These are phyloP conservation scores for Pseudogymnoascus sp. DNA, from an alignment of 2,329 filamentous ascomycete genomes.

Conservation along the genomic window DNA sequence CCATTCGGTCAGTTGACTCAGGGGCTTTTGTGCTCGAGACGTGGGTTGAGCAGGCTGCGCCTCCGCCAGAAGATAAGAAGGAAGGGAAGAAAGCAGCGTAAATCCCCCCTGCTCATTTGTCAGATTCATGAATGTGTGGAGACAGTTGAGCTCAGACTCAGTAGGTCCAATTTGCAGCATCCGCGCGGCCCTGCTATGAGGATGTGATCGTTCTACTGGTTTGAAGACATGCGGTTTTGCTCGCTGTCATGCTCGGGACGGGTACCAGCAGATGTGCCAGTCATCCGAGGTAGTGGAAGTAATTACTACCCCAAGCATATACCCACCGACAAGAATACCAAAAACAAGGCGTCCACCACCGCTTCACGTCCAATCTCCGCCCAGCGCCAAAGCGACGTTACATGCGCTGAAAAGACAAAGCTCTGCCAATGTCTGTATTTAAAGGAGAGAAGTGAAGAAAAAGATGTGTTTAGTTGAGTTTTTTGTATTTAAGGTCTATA, in stretches of 20 bases:
- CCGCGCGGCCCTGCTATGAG: background rate
- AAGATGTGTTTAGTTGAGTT: background rate
- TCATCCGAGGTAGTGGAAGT: too few relatives aligned
- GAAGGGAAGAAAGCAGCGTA: slow-evolving; percentile 1
- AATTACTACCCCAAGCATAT: too few relatives aligned
- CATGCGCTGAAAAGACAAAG: too few relatives aligned
- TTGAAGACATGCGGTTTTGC: background rate
- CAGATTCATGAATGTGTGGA: background rate
- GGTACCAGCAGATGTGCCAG: background rate
- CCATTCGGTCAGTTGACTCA: slow-evolving; percentile 53
- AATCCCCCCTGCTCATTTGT: background rate
- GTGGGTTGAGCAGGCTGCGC: slow-evolving; percentile 57
- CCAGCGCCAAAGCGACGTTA: background rate
- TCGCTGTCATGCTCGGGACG: background rate
- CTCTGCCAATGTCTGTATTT: background rate
- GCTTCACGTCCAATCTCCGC: background rate
- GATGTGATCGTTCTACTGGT: background rate
- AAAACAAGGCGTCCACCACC: background rate
- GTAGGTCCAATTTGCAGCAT: background rate
- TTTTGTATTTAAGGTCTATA: background rate
- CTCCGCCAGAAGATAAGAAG: background rate
- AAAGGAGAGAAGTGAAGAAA: background rate
- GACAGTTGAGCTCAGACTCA: background rate
- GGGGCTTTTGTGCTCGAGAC: slow-evolving; percentile 59
- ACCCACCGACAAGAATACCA: background rate